Evolutionary conservation across 2,329 filamentous ascomycete species (phyloP).

Genomic region (Aspergillus ruber): DNA sequence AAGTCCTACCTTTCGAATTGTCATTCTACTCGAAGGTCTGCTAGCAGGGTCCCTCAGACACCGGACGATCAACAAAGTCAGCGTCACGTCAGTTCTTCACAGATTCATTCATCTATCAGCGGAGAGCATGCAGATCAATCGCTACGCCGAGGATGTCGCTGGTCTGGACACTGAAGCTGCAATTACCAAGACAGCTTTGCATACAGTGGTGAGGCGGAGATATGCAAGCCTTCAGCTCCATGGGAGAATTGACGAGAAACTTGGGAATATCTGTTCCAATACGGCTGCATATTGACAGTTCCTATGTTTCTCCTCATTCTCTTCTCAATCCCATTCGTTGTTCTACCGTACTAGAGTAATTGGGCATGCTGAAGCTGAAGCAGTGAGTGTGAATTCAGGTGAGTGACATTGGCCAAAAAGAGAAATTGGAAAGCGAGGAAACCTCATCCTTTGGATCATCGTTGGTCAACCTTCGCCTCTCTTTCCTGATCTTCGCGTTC

Average conservation of each 20-base stretch:
- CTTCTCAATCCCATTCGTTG: neutral
- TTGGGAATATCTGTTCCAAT: neutral
- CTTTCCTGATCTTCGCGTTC: neutral
- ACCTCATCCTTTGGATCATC: neutral
- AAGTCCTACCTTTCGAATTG: neutral
- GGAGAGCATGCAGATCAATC: neutral
- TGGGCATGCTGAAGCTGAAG: neutral
- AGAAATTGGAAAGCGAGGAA: neutral
- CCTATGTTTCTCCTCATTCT: neutral
- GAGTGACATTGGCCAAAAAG: neutral
- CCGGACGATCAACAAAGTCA: neutral
- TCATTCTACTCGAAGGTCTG: neutral
- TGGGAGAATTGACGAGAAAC: neutral
- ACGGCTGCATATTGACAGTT: neutral
- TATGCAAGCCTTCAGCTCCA: neutral
- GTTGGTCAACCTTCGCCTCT: neutral
- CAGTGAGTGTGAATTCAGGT: neutral
- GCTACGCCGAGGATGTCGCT: neutral
- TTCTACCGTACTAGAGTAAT: neutral
- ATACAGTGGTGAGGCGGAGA: neutral
- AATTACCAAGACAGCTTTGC: neutral
- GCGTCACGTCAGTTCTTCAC: neutral
- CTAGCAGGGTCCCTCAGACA: neutral
- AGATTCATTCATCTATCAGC: neutral
- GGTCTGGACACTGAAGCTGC: neutral